These are phyloP conservation scores for Cicer bijugum DNA, from an alignment of 306 rosid genomes.

Conservation along the genomic window DNA sequence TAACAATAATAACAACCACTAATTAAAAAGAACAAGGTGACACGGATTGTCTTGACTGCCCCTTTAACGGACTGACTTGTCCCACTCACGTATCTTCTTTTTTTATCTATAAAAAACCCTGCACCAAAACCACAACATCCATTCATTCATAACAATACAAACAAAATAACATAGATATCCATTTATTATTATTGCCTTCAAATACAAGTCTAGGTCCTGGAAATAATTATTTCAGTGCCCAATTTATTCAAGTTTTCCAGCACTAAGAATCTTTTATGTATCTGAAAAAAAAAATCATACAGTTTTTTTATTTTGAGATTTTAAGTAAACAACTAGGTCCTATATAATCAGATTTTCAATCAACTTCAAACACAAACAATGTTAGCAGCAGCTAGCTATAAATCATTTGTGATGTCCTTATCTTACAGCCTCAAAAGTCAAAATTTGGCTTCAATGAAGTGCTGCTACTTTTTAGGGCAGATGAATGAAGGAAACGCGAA, in stretches of 20 bases:
- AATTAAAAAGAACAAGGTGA: conserved; percentile 12
- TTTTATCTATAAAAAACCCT: conserved; percentile 36
- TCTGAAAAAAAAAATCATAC: background rate
- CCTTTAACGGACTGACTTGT: background rate
- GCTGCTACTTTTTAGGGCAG: background rate
- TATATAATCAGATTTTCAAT: conserved; percentile 23
- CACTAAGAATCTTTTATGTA: too few relatives aligned
- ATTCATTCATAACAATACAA: background rate
- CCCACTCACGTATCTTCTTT: background rate
- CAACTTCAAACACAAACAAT: background rate
- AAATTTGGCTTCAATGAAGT: conserved; percentile 22
- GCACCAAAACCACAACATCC: conserved; percentile 38
- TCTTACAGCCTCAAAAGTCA: conserved; percentile 36
- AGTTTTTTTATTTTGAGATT: background rate
- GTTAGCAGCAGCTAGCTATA: background rate
- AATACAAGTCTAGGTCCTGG: background rate
- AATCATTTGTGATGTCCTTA: conserved; percentile 18
- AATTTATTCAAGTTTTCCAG: background rate
- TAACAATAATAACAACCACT: conserved; percentile 3
- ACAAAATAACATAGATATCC: background rate
- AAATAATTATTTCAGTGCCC: background rate
- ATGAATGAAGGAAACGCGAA: conserved; percentile 29
- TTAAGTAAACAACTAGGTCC: background rate
- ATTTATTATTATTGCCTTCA: conserved; percentile 18
- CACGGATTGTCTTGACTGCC: conserved; percentile 28